phyloP scores from a whole-genome alignment of 163 green algal genomes.

The Chlamydomonas reinhardtii region DNA sequence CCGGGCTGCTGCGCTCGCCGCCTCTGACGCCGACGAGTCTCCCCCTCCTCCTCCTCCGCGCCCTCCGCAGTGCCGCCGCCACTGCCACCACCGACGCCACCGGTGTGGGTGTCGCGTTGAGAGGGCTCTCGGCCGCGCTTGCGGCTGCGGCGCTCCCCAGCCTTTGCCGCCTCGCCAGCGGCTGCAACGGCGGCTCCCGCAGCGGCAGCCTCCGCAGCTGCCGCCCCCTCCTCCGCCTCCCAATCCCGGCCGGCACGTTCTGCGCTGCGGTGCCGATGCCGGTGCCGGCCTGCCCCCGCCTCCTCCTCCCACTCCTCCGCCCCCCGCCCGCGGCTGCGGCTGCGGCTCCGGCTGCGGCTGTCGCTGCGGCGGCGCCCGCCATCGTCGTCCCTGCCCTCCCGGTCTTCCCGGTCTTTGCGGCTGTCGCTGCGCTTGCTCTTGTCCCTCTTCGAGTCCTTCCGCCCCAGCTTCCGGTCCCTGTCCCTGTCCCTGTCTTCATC shows the following conservation, averaged over 20 bases:
- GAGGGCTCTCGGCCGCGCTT: background rate
- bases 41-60: constrained; percentile 3
- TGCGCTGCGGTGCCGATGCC: no score
- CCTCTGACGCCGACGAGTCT: background rate
- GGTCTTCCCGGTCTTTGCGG: background rate
- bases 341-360: background rate
- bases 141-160: no score
- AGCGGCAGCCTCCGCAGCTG: background rate
- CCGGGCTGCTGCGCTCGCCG: background rate
- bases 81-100: background rate
- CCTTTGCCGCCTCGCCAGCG: no score
- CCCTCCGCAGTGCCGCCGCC: background rate
- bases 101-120: background rate
- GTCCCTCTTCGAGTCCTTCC: background rate
- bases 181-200: background rate
- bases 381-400: background rate
- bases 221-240: background rate
- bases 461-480: background rate
- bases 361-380: constrained; percentile 1
- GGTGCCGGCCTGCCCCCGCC: background rate
- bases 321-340: background rate
- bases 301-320: background rate
- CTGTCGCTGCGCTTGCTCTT: background rate
- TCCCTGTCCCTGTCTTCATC: background rate
- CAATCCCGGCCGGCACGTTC: background rate